Percentiles rank a stretch among this genome's conserved stretches.
phyloP scores from a whole-genome alignment of 148 eudicot species.

The Rhododendron ovatum region DNA sequence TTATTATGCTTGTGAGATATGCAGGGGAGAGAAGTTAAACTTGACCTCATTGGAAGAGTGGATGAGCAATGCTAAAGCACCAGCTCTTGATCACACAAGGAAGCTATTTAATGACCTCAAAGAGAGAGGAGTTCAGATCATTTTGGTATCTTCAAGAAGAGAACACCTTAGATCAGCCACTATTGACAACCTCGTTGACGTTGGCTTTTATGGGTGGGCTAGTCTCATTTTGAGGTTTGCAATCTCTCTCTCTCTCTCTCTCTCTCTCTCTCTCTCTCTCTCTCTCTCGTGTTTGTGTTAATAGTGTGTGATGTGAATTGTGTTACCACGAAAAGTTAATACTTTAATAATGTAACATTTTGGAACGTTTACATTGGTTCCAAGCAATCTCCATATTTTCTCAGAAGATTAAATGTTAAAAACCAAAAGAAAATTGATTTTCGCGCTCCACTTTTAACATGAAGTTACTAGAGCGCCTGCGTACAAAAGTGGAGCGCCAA shows the following conservation, averaged over 20 bases:
- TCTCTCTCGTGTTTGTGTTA: too few species aligned
- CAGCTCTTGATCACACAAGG: slow-evolving; percentile 34
- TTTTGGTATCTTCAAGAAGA: slow-evolving; percentile 43
- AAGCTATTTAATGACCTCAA: slow-evolving; percentile 36
- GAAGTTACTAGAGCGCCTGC: too few species aligned
- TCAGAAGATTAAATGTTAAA: neutral
- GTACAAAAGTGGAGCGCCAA: too few species aligned
- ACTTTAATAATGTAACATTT: neutral
- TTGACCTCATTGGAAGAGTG: slow-evolving; percentile 41
- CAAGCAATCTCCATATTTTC: neutral
- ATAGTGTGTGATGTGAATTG: neutral
- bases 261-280: neutral
- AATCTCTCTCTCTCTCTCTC: neutral
- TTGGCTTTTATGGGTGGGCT: slow-evolving; percentile 41
- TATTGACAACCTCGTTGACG: slow-evolving; percentile 38
- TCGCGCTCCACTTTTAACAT: too few species aligned
- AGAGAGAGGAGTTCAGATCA: slow-evolving; percentile 30
- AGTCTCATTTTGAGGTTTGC: slow-evolving; percentile 38
- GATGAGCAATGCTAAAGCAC: slow-evolving; percentile 35
- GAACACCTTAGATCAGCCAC: slow-evolving; percentile 43
- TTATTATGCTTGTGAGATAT: neutral
- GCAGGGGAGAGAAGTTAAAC: slow-evolving; percentile 41
- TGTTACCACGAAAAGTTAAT: neutral
- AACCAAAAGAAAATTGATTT: too few species aligned
- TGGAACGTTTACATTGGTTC: neutral